phyloP scores from a whole-genome alignment of 352 stramenopile genomes.

The Hyphochytrium catenoides region DNA sequence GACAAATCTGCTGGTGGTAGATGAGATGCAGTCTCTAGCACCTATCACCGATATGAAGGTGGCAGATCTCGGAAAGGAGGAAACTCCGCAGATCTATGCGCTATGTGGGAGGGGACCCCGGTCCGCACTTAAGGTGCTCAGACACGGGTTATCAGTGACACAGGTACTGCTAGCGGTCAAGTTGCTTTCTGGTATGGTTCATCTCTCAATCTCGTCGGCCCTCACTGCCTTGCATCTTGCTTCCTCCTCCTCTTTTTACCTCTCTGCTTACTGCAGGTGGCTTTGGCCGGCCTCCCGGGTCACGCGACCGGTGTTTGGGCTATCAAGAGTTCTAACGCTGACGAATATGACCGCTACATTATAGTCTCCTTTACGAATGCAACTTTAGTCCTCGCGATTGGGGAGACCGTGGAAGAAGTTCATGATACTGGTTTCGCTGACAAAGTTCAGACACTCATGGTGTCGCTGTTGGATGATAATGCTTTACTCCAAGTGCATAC shows the following conservation, averaged over 20 bases:
- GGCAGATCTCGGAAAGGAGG: slow-evolving; percentile 79
- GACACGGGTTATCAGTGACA: slow-evolving; percentile 84
- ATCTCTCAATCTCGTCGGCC: no score
- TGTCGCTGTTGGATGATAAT: slow-evolving; percentile 76
- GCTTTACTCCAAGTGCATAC: slow-evolving; percentile 88
- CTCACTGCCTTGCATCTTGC: no score
- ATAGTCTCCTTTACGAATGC: slow-evolving; percentile 98
- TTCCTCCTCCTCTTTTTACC: no score
- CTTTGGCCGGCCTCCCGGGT: slow-evolving; percentile 79
- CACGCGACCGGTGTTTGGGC: slow-evolving; percentile 86
- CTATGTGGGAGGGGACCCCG: slow-evolving; percentile 76
- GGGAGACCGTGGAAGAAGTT: slow-evolving; percentile 93
- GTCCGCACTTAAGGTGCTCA: slow-evolving; percentile 78
- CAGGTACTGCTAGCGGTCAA: no score
- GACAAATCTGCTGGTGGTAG: slow-evolving; percentile 63
- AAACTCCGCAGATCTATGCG: slow-evolving; percentile 88
- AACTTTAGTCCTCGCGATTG: slow-evolving; percentile 87
- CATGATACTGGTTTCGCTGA: slow-evolving; percentile 80
- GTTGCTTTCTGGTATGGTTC: no score
- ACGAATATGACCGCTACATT: slow-evolving; percentile 76
- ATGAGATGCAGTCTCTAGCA: slow-evolving; percentile 56
- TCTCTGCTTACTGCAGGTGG: no score
- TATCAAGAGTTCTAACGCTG: slow-evolving; percentile 56
- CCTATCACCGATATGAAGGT: slow-evolving; percentile 80
- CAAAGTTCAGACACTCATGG: slow-evolving; percentile 80